A percentile compares a stretch with the other conserved stretches of the same genome.
These are phyloP conservation scores for Populus hybrid DNA, from an alignment of 441 rosid species.

Conservation along the genomic window DNA sequence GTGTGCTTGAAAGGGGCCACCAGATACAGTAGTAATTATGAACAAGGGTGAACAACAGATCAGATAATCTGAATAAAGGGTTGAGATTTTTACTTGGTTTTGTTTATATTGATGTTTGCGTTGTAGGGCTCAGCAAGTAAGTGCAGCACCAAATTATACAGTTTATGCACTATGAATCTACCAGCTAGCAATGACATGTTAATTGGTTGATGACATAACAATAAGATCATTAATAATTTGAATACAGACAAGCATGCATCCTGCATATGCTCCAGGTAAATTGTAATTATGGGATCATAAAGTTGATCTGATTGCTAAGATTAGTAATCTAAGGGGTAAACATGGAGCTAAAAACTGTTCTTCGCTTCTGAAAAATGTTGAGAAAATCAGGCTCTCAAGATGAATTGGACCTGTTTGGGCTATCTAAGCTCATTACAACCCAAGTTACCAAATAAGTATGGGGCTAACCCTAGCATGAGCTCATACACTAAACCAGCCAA, in stretches of 20 bases:
- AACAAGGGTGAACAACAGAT: background rate
- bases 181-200: background rate
- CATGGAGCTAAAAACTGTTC: background rate
- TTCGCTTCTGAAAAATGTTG: background rate
- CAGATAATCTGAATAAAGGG: background rate
- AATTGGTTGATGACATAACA: background rate
- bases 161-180: background rate
- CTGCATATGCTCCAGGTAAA: background rate
- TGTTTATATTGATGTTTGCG: constrained; percentile 12
- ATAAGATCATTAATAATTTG: background rate
- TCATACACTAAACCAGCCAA: background rate
- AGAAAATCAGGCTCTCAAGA: background rate
- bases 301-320: background rate
- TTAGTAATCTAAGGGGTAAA: background rate
- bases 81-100: background rate
- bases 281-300: background rate
- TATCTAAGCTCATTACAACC: background rate
- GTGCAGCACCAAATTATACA: constrained; percentile 6
- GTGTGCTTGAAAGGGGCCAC: constrained; percentile 3
- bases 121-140: constrained; percentile 17
- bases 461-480: background rate
- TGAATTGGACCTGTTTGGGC: background rate
- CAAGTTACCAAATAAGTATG: background rate
- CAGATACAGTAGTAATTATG: constrained; percentile 5
- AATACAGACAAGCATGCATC: background rate